Conservation (phyloP, 2,329 filamentous ascomycete species). For the Nemania abortiva region DNA sequence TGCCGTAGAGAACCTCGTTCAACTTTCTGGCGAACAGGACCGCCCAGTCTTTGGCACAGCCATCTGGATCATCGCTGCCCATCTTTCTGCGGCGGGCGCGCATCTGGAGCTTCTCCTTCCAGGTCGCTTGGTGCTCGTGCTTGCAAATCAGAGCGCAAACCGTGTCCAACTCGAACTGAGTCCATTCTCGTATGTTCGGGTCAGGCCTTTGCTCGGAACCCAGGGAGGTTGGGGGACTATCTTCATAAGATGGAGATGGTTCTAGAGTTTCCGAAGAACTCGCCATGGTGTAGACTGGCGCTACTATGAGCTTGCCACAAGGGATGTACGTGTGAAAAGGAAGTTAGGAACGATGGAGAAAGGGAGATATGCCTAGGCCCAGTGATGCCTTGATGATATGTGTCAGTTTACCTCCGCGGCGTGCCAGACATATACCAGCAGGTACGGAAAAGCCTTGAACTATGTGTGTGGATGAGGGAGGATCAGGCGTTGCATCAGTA, state of each 20-base stretch:
- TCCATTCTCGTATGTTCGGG: constrained; percentile 37
- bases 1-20: constrained; percentile 45
- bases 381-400: not conserved
- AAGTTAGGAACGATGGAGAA: not conserved
- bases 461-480: not conserved
- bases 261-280: constrained; percentile 12
- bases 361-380: not conserved
- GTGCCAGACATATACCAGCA: not conserved
- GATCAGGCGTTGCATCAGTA: not conserved
- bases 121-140: constrained; percentile 32
- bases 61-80: not conserved
- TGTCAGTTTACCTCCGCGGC: not conserved
- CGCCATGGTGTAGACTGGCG: constrained; percentile 1
- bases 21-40: constrained; percentile 46
- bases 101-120: not conserved
- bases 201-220: not conserved
- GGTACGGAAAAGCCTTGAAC: not conserved
- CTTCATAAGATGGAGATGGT: not conserved
- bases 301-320: not conserved
- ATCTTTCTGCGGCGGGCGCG: not conserved
- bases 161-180: constrained; percentile 44
- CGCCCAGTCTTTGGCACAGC: constrained; percentile 3
- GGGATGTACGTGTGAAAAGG: not conserved
- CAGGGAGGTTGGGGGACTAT: not conserved
- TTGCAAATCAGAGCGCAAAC: constrained; percentile 49